phyloP scores from a whole-genome alignment of 169 alveolate species.

The Condylostoma magnum region DNA sequence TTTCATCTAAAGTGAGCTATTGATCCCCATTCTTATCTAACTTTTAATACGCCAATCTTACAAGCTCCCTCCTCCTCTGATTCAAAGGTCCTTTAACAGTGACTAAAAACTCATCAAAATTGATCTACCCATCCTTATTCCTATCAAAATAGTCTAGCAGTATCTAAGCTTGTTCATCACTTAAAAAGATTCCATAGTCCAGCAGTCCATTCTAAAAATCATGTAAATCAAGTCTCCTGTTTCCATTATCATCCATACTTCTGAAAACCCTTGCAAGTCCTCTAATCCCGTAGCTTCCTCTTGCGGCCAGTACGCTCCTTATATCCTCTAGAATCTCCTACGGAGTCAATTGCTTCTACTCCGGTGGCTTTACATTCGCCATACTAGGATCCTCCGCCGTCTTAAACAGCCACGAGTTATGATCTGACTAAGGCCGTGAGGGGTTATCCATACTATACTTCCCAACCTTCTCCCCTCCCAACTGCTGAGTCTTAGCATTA shows the following conservation, averaged over 20 bases:
- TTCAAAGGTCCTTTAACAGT: conserved; percentile 60
- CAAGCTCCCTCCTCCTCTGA: conserved; percentile 46
- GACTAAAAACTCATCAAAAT: conserved; percentile 63
- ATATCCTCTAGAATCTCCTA: conserved; percentile 42
- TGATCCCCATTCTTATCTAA: conserved; percentile 63
- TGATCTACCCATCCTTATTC: conserved; percentile 53
- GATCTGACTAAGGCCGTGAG: conserved; percentile 39
- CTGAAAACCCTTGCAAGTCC: conserved; percentile 64
- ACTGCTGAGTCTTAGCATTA: conserved; percentile 44
- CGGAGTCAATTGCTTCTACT: conserved; percentile 35
- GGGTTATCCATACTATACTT: conserved; percentile 51
- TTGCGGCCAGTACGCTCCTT: conserved; percentile 32
- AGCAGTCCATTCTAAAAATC: conserved; percentile 59
- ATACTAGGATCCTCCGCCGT: conserved; percentile 46
- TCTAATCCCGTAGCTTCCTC: conserved; percentile 64
- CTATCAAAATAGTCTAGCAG: conserved; percentile 49
- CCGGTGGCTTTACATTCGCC: conserved; percentile 19
- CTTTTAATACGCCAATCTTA: conserved; percentile 59
- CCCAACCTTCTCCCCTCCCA: conserved; percentile 48
- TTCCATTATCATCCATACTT: conserved; percentile 54
- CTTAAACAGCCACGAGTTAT: conserved; percentile 46
- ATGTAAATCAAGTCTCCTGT: conserved; percentile 44
- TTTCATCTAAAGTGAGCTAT: conserved; percentile 57
- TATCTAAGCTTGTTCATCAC: conserved; percentile 42
- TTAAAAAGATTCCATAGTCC: conserved; percentile 47